A percentile compares a stretch with the other conserved stretches of the same genome.
Evolutionary conservation across 2,329 filamentous ascomycete genomes (phyloP).

Genomic region (Penicillium sp.): DNA sequence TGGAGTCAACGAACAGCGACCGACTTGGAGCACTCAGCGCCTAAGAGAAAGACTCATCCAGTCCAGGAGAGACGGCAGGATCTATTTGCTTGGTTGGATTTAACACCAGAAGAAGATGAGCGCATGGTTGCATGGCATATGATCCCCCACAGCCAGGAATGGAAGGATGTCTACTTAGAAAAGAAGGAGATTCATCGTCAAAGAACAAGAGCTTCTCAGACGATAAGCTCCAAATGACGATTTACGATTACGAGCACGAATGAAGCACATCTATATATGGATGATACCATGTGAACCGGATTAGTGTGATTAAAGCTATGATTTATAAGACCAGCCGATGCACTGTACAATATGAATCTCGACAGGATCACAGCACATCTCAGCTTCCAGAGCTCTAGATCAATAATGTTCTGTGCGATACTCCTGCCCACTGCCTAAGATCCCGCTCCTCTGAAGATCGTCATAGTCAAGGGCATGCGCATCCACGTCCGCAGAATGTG

Average conservation of each 20-base stretch:
- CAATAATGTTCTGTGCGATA: not conserved
- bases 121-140: constrained; percentile 10
- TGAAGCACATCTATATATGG: not conserved
- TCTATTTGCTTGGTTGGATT: constrained; percentile 10
- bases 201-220: not conserved
- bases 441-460: not conserved
- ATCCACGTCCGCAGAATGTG: not conserved
- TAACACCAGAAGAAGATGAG: constrained; percentile 12
- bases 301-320: not conserved
- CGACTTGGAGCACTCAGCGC: not conserved
- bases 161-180: constrained; percentile 6
- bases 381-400: not conserved
- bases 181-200: constrained; percentile 9
- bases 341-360: not conserved
- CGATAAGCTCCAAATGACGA: not conserved
- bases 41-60: not conserved
- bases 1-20: not conserved
- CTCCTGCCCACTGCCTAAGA: not conserved
- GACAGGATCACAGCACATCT: not conserved
- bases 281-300: not conserved
- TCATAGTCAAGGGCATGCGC: not conserved
- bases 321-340: not conserved
- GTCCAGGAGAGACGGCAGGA: constrained; percentile 9
- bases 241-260: not conserved
- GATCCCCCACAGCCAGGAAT: constrained; percentile 11